Evolutionary conservation across 495 filamentous ascomycete genomes (phyloP).

Genomic region (Daldinia concentrica): DNA sequence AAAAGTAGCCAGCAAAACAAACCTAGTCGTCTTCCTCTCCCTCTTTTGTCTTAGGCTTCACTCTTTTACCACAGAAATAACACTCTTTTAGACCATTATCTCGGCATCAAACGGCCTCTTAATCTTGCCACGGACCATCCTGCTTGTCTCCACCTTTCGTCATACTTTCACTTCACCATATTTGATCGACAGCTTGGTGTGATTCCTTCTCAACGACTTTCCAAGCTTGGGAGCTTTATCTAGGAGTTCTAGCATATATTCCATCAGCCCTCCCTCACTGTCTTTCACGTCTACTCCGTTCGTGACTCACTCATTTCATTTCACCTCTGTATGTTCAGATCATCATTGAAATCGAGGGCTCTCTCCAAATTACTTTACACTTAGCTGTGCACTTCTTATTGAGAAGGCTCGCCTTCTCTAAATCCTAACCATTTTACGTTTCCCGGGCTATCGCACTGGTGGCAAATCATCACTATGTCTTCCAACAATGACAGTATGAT

Average conservation of each 20-base stretch:
- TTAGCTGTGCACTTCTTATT: constrained; percentile 45
- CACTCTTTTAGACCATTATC: constrained; percentile 40
- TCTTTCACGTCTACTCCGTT: constrained; percentile 46
- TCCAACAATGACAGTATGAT: constrained; percentile 61
- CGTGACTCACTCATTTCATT: constrained; percentile 51
- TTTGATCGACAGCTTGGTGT: constrained; percentile 41
- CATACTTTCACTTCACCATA: constrained; percentile 42
- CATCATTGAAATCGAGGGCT: constrained; percentile 29
- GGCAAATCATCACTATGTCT: constrained; percentile 49
- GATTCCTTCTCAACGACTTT: constrained; percentile 40
- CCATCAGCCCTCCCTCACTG: constrained; percentile 49
- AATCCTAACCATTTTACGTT: constrained; percentile 7
- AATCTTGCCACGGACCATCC: constrained; percentile 9
- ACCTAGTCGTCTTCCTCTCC: constrained; percentile 28
- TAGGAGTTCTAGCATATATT: constrained; percentile 46
- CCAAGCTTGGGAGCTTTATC: constrained; percentile 42
- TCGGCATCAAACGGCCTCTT: constrained; percentile 32
- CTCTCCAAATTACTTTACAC: constrained; percentile 34
- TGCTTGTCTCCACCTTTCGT: constrained; percentile 37
- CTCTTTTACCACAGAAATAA: constrained; percentile 28
- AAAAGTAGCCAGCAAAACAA: constrained; percentile 9
- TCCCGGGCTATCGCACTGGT: constrained; percentile 16
- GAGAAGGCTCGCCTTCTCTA: constrained; percentile 27
- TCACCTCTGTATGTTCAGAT: constrained; percentile 42
- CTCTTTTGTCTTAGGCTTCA: constrained; percentile 39